Percentiles rank a stretch among this genome's conserved stretches.
These are phyloP conservation scores for Nitzschia palea DNA, from an alignment of 108 stramenopile genomes.

Conservation along the genomic window DNA sequence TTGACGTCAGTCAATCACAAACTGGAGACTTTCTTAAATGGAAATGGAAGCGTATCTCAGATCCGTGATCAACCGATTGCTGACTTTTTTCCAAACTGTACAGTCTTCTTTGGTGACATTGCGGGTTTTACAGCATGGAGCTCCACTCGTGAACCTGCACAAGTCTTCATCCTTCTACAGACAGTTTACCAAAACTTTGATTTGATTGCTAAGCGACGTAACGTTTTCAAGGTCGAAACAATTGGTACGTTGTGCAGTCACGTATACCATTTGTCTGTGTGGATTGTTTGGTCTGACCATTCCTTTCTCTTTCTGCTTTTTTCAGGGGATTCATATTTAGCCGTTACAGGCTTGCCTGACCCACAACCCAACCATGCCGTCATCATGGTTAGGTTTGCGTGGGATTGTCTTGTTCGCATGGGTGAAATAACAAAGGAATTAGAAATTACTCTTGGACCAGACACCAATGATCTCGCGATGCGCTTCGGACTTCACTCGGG, in stretches of 20 bases:
- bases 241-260: too few species aligned
- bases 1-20: not conserved
- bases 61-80: not conserved
- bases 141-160: slow-evolving; percentile 3
- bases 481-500: slow-evolving; percentile 56
- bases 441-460: slow-evolving; percentile 6
- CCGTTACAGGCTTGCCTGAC: slow-evolving; percentile 14
- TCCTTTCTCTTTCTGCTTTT: too few species aligned
- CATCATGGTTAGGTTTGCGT: slow-evolving; percentile 23
- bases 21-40: not conserved
- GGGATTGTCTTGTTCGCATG: slow-evolving; percentile 15
- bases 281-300: too few species aligned
- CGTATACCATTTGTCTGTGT: too few species aligned
- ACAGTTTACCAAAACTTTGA: slow-evolving; percentile 7
- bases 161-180: slow-evolving; percentile 12
- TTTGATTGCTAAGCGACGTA: not conserved
- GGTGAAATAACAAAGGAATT: slow-evolving; percentile 2
- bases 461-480: slow-evolving; percentile 21
- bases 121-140: slow-evolving; percentile 23
- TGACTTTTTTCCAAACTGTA: slow-evolving; percentile 1
- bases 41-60: not conserved
- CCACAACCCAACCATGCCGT: slow-evolving; percentile 20
- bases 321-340: slow-evolving; percentile 12
- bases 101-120: slow-evolving; percentile 15
- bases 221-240: slow-evolving; percentile 19